Evolutionary conservation across 495 filamentous ascomycete species (phyloP), one percentile per base, ranked within the genome.

Genomic region (Aspergillus steynii): DNA sequence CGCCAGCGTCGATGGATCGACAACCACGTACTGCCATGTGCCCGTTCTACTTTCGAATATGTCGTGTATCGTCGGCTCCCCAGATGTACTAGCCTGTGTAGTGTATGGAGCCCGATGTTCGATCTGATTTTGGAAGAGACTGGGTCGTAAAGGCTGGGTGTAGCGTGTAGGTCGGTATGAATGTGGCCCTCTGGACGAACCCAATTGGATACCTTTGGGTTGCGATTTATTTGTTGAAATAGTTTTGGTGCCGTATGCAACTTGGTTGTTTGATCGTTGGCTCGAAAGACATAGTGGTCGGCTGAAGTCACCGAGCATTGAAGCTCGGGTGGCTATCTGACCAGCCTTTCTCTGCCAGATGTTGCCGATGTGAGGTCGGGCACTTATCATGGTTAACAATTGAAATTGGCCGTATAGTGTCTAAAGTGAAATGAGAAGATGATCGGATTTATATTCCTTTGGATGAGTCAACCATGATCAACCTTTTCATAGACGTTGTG

Each of bases 21-120:
- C 81, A 3, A 87, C 76, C n/a, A 88, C 65, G 64, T 86, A 87
- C 61, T 87, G 85, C 82, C 82, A 87, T 50, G 85, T 87, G n/a
- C 75, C 69, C 0, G 83, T 82, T 9, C 61, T 63, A 0, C 59
- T 28, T 52, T 85, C 82, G 61, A 78, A 82, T 7, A 78, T 27
- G 48, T 59, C 55, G 66, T 82, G 73, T 28, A 84, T 73, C 1
- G 69, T 76, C n/a, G 79, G 74, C 51, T 67, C 53, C 14, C 12
- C 37, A 3, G 37, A 42, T 15, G 37, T 1, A 12, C 37, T 42
- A 15, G 37, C 9, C 9, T 10, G 12, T 8, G 37, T 42, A 12
- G 0, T 42, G 37, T 42, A 42, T 42, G 37, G 4, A 42, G 37
- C 1, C 14, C 31, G 31, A 34, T 42, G 37, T 42, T 15, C 37